A percentile compares a stretch with the other conserved stretches of the same genome.
These are phyloP conservation scores for Cenchrus fungigraminus DNA, from an alignment of 176 grass and related monocot species.

Conservation along the genomic window DNA sequence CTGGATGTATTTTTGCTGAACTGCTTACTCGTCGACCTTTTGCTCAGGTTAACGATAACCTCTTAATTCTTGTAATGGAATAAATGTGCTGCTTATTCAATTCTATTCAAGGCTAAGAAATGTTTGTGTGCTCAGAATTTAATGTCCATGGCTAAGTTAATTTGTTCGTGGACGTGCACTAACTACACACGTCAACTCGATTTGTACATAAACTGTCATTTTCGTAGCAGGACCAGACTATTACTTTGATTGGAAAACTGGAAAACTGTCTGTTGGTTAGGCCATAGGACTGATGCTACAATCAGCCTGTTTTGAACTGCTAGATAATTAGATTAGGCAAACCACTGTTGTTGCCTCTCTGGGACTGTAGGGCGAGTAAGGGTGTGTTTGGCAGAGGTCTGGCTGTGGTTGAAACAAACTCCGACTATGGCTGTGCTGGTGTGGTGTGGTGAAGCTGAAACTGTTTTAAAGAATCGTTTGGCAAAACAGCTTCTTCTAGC, in stretches of 20 bases:
- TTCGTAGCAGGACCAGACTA: conserved; percentile 10
- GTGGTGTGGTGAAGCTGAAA: no score
- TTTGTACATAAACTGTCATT: conserved; percentile 12
- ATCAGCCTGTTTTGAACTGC: neutral
- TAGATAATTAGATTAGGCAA: conserved; percentile 18
- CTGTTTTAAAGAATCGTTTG: no score
- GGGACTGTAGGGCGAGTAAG: no score
- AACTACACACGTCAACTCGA: conserved; percentile 1
- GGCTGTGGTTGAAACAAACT: neutral
- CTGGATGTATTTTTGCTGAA: conserved; percentile 98
- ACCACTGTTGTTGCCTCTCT: neutral
- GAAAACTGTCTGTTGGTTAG: neutral
- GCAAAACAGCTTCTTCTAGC: no score
- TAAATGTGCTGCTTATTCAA: conserved; percentile 26
- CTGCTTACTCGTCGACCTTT: conserved; percentile 88
- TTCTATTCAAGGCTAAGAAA: conserved; percentile 15
- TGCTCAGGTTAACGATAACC: conserved; percentile 62
- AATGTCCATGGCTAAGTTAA: conserved; percentile 4
- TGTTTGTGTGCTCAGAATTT: conserved; percentile 21
- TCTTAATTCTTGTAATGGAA: conserved; percentile 31
- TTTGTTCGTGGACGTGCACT: conserved; percentile 30
- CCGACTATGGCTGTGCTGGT: no score
- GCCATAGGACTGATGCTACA: neutral
- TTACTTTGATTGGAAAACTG: conserved; percentile 1
- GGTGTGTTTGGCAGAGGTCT: neutral